Percentiles rank a stretch among this genome's conserved stretches.
phyloP scores from a whole-genome alignment of 2,329 filamentous ascomycete species.

The Trichoderma sp. region DNA sequence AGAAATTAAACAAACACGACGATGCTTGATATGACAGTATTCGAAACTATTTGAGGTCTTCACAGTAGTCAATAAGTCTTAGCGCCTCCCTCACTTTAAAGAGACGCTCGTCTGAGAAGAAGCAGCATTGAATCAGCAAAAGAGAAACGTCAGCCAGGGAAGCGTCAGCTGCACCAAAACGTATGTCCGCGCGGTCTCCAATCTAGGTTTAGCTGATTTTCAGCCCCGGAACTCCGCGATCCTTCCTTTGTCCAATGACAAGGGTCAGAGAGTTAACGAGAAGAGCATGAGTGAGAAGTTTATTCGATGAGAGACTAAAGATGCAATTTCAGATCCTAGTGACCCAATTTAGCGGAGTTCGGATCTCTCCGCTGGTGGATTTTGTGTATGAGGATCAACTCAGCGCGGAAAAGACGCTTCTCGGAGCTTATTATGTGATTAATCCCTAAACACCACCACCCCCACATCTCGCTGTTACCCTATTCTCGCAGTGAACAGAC shows the following conservation, averaged over 20 bases:
- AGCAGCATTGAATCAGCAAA: neutral
- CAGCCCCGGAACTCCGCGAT: neutral
- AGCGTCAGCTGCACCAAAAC: neutral
- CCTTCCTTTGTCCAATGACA: neutral
- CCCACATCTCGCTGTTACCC: neutral
- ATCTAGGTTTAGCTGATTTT: neutral
- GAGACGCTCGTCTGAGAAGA: neutral
- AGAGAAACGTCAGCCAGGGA: neutral
- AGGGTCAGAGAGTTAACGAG: neutral
- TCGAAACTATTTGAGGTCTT: neutral
- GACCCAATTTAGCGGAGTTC: neutral
- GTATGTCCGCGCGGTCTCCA: constrained; percentile 9
- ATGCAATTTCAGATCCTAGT: neutral
- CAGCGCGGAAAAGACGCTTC: neutral
- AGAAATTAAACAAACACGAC: too few relatives aligned
- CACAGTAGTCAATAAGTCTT: neutral
- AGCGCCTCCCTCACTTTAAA: neutral
- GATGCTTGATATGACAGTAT: neutral
- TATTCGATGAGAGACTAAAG: neutral
- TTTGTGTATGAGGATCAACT: neutral
- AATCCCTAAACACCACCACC: neutral
- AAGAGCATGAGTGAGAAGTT: too few relatives aligned
- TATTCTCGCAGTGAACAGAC: neutral
- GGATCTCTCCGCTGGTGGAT: neutral
- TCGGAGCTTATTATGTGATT: neutral